Base-by-base conservation (phyloP, 2,329 filamentous ascomycete genomes). In the Pseudocercospora fuligena region DNA sequence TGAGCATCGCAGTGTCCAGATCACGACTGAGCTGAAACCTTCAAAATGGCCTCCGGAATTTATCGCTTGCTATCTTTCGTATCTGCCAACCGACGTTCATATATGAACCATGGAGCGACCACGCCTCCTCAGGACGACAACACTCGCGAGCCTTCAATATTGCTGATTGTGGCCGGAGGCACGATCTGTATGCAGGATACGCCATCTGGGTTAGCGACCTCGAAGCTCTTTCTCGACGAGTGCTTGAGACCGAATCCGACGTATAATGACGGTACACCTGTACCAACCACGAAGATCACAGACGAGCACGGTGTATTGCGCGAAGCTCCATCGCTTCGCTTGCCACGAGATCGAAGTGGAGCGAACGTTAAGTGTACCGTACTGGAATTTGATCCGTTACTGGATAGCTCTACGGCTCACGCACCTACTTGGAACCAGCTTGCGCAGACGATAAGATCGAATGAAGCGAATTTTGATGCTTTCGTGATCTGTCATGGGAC, bases 401-500 rank as follows among this genome's bases (percentile, higher is more conserved):
- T 97, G 3, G 94, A 97, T 80, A 96, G 92, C 69, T 94, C 91
- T 77, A 95, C 92, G 63, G 97, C 97, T 78, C 92, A 93, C 67
- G 92, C 92, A 19, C 86, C 87, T 51, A 93, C 93, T 65, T 97
- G 93, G 94, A 89, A 91, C 11, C 87, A 93, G 76, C 95, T 97
- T 76, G 92, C 93, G 0, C 82, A 85, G 60, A 88, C 90, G n/a
- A 88, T 97, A 71, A 86, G 88, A 72, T 88, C 90, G 70, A 97
- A 97, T 79, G 97, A 97, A 79, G 89, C 90, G 69, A 85, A 92
- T 0, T 97, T 93, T 75, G 94, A 97, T 78, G 93, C 92, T 21
- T 97, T 97, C 76, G 92, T 97, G 23, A 89, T 97, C 47, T 88
- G 97, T 36, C 93, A 97, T 78, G 93, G 93, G 67, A 97, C 93